Evolutionary conservation across 2,329 filamentous ascomycete genomes (phyloP).

Genomic region (Colletotrichum salicis): DNA sequence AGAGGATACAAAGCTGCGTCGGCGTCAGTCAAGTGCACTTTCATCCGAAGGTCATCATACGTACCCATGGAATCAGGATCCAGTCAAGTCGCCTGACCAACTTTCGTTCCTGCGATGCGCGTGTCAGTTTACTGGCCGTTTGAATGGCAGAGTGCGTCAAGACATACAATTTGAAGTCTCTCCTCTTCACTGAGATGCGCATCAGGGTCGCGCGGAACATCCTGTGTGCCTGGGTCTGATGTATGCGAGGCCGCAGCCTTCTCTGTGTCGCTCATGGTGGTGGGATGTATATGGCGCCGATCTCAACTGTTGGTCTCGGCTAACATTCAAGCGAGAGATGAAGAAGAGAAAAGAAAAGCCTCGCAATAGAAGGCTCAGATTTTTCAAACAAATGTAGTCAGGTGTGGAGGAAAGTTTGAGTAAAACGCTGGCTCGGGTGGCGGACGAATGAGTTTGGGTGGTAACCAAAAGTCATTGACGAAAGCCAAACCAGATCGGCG

Average conservation of each 20-base stretch:
- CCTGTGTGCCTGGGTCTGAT: neutral
- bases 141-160: neutral
- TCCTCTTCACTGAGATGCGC: neutral
- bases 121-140: neutral
- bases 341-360: too few species aligned
- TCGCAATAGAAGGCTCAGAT: neutral
- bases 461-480: neutral
- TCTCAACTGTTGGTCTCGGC: neutral
- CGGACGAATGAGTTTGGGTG: neutral
- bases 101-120: neutral
- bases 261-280: neutral
- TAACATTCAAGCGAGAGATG: neutral
- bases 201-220: neutral
- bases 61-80: slow-evolving; percentile 24
- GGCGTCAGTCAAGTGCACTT: neutral
- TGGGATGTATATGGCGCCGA: too few species aligned
- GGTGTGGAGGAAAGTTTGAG: neutral
- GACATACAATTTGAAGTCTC: neutral
- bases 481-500: neutral
- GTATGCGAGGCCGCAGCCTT: neutral
- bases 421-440: neutral
- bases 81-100: slow-evolving; percentile 11
- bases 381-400: neutral
- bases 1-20: slow-evolving; percentile 53
- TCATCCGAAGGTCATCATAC: rapidly evolving